A percentile compares a stretch with the other conserved stretches of the same genome.
These are phyloP conservation scores for Eutrema heterophyllum DNA, from an alignment of 345 rosid genomes.

Conservation along the genomic window DNA sequence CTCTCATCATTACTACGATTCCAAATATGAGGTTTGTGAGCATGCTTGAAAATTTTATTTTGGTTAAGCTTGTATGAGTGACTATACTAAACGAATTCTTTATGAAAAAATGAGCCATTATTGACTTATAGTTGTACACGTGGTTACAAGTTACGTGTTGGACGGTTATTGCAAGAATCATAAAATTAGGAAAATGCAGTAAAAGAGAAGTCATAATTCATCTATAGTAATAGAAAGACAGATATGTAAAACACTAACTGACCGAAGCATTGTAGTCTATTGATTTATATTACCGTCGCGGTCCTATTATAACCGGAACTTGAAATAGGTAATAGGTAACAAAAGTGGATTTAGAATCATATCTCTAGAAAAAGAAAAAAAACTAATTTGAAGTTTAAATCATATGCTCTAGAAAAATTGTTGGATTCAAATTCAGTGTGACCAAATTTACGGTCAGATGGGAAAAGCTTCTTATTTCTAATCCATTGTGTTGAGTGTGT, in stretches of 20 bases:
- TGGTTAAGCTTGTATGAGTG: background rate
- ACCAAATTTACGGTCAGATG: too few relatives aligned
- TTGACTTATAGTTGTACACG: background rate
- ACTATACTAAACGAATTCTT: background rate
- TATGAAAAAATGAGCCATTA: background rate
- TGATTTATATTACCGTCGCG: too few relatives aligned
- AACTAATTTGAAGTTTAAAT: too few relatives aligned
- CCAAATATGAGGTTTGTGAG: background rate
- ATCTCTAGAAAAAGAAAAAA: too few relatives aligned
- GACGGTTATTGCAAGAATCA: conserved; percentile 26
- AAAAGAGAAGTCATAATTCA: background rate
- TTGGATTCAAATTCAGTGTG: too few relatives aligned
- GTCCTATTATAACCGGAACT: too few relatives aligned
- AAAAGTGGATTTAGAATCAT: too few relatives aligned
- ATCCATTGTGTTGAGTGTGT: background rate
- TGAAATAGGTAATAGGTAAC: too few relatives aligned
- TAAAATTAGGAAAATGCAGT: background rate
- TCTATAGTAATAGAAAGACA: background rate
- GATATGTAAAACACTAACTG: background rate
- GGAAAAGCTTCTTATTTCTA: background rate
- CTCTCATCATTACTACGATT: background rate
- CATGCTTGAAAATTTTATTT: background rate
- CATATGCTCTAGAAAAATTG: too few relatives aligned
- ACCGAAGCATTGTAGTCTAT: too few relatives aligned
- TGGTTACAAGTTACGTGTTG: conserved; percentile 1